A percentile compares a stretch with the other conserved stretches of the same genome.
Conservation (phyloP, 192 early-diverging fungal species). For the Haplosporangium gracile region DNA sequence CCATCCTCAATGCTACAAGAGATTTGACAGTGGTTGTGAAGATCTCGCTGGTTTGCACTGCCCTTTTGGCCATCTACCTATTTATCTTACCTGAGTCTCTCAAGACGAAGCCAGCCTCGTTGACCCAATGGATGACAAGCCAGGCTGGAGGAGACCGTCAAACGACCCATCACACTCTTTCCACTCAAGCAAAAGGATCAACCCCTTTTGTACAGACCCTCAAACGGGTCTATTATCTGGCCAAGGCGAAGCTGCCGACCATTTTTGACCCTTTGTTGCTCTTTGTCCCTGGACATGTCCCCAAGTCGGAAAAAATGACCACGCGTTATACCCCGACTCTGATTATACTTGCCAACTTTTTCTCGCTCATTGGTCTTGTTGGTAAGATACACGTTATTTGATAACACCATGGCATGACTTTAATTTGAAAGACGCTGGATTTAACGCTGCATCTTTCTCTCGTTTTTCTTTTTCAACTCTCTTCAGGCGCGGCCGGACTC, state of each 20-base stretch:
- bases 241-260: neutral
- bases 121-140: neutral
- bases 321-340: slow-evolving; percentile 13
- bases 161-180: neutral
- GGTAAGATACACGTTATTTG: neutral
- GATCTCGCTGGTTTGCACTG: neutral
- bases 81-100: slow-evolving; percentile 18
- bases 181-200: too few species aligned
- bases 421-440: neutral
- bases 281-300: slow-evolving; percentile 14
- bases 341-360: neutral
- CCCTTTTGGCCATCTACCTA: neutral
- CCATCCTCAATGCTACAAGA: neutral
- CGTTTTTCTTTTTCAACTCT: neutral
- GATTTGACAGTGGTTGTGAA: neutral
- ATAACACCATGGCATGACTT: neutral
- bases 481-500: neutral
- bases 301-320: neutral
- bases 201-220: neutral
- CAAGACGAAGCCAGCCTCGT: neutral
- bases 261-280: slow-evolving; percentile 4
- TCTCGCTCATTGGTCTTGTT: neutral
- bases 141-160: neutral
- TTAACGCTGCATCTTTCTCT: neutral
- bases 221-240: neutral